phyloP scores from a whole-genome alignment of 2,329 filamentous ascomycete genomes.

The Botrytis squamosa region DNA sequence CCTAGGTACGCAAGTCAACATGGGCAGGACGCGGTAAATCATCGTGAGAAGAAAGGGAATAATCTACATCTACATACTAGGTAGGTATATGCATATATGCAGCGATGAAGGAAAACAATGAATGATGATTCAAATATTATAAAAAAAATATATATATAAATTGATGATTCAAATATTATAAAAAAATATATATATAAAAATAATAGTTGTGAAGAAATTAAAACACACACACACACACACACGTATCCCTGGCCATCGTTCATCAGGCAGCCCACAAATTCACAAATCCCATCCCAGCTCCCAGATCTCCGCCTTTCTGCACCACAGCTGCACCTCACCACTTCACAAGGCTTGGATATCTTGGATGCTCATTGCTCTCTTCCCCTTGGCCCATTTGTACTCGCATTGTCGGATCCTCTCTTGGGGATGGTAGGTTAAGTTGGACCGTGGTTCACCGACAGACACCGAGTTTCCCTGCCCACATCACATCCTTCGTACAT shows the following conservation, averaged over 20 bases:
- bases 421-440: not conserved
- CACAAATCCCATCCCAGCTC: slow-evolving; percentile 1
- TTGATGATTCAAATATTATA: no score
- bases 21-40: not conserved
- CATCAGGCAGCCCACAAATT: slow-evolving; percentile 4
- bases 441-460: slow-evolving; percentile 6
- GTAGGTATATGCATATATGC: not conserved
- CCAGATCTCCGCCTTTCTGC: slow-evolving; percentile 22
- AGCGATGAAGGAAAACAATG: not conserved
- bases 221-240: not conserved
- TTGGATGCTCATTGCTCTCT: not conserved
- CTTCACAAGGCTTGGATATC: slow-evolving; percentile 10
- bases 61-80: not conserved
- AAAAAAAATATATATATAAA: no score
- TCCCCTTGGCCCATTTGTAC: not conserved
- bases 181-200: no score
- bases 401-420: not conserved
- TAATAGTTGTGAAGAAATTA: not conserved
- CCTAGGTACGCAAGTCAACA: no score
- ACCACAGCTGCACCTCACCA: slow-evolving; percentile 13
- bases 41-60: not conserved
- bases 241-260: not conserved
- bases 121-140: no score
- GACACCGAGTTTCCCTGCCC: slow-evolving; percentile 9
- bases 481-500: not conserved